Evolutionary conservation across 1,284 basidiomycete species (phyloP), one percentile per base, ranked within the genome.

Genomic region (Rhodotorula sp.): DNA sequence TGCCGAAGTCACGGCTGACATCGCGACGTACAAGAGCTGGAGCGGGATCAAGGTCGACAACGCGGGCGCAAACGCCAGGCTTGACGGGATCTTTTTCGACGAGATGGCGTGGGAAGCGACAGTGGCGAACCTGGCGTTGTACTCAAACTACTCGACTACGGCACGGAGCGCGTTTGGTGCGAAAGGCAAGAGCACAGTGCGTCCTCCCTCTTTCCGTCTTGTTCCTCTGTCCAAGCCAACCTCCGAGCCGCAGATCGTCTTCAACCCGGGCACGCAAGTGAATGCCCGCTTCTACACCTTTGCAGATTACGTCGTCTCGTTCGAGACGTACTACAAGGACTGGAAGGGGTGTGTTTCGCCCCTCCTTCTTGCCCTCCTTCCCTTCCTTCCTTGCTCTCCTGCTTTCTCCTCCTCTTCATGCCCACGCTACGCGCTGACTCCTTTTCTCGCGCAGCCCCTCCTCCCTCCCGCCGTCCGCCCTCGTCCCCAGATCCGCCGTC

Each of bases 51-150:
- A 34, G 13, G 61, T 64, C 19, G 19, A 29, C 29, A 37, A 25
- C 0, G 29, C 21, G 15, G 60, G 61, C 21, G 22, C 7, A 19
- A 57, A 36, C 0, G 41, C 54, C 17, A n/a, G 22, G 10, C 54
- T 71, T 15, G 70, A 71, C 50, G 70, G 70, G 3, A 71, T 71
- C 70, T 71, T 71, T 29, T 71, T 67, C 17, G 70, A 71, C 54
- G 70, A 71, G 57, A 34, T 34, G 13, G 27, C 27, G 5, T 48
- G 32, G 32, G 32, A 27, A 25, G 22, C 48, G 36, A 37, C 48
- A 1, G 12, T 3, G 9, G 29, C 17, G 13, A 32, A 36, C 29
- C 32, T 46, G 37, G 15, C 5, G n/a, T 34, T 55, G 1, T 46
- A 48, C 37, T 13, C n/a, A 41, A 25, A 22, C 29, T n/a, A 56